Evolutionary conservation across 1,284 basidiomycete genomes (phyloP), one percentile per base, ranked within the genome.

Genomic region (Ustilago lituana): DNA sequence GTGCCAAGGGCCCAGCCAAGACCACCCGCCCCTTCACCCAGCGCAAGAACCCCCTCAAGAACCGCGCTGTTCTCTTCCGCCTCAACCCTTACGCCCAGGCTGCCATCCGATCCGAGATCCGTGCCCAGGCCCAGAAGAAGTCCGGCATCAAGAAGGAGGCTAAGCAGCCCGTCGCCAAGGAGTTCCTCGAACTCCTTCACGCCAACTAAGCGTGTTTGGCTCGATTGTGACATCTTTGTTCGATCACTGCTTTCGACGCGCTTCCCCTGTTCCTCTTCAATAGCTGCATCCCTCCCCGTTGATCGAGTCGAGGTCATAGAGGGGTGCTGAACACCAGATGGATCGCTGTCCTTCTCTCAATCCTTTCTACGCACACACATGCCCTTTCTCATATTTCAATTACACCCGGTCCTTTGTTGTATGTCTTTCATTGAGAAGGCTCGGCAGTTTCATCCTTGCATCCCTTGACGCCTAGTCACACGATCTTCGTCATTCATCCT

Each of bases 1-100:
- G 94, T 82, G 90, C 92, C 90, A 79, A 91, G 68, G 89, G 89
- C 74, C 85, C 89, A 67, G 90, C 91, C 84, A 82, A 86, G 68
- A 90, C 90, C 85, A 93, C 92, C 84, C 90, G 94, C 82, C 94
- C 94, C 73, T 96, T 93, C 92, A 94, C 93, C 74, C 95, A 98
- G 87, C 94, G 94, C 91, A 98, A 98, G 91, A 98, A 98, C 88
- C 94, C 95, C 59, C 77, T 82, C 54, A 72, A 89, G 85, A 98
- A 98, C 91, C 94, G 92, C 86, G 91, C 88, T 64, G 87, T 97
- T 79, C 89, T 99, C 83, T 97, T 95, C 93, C 90, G 94, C 80
- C 89, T 99, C 85, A 99, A 99, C 89, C 96, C 96, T 56, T 98
- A 99, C 86, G 95, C 95, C 54, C 82, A 96, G 71, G 57, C 77